These are phyloP conservation scores for Mortierella antarctica DNA, from an alignment of 192 early-diverging fungal species.

Conservation along the genomic window DNA sequence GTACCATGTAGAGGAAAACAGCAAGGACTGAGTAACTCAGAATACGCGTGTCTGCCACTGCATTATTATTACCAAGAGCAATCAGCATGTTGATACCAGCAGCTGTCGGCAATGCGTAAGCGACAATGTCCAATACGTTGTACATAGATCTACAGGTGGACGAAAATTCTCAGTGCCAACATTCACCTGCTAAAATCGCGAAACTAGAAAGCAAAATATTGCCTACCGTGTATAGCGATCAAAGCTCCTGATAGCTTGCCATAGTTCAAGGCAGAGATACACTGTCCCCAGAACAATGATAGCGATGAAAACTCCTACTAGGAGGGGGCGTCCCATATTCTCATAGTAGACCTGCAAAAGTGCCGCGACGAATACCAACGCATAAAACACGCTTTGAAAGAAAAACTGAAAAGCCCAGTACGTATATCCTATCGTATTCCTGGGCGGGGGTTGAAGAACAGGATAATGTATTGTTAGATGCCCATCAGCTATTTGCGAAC, in stretches of 20 bases:
- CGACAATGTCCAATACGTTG: slow-evolving; percentile 9
- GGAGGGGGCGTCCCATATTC: background rate
- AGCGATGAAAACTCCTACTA: slow-evolving; percentile 7
- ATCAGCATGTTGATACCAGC: slow-evolving; percentile 10
- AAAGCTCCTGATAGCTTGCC: background rate
- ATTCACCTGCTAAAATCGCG: background rate
- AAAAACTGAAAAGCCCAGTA: slow-evolving; percentile 31
- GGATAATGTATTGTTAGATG: too few relatives aligned
- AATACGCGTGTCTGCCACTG: background rate
- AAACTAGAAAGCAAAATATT: background rate
- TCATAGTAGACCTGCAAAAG: slow-evolving; percentile 14
- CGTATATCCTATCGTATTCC: slow-evolving; percentile 34
- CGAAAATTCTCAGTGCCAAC: background rate
- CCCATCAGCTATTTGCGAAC: background rate
- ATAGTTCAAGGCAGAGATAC: slow-evolving; percentile 20
- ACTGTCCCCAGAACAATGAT: slow-evolving; percentile 4
- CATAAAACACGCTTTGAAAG: slow-evolving; percentile 14
- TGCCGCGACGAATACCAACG: slow-evolving; percentile 1
- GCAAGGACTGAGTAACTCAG: slow-evolving; percentile 16
- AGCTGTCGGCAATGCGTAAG: slow-evolving; percentile 3
- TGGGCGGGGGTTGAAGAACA: background rate
- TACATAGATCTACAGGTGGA: background rate
- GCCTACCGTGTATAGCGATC: background rate
- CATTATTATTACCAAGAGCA: background rate
- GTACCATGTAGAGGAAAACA: slow-evolving; percentile 23